Percentiles rank a stretch among this genome's conserved stretches.
Evolutionary conservation across 2,329 filamentous ascomycete species (phyloP).

Genomic region (Biscogniauxia mediterranea): DNA sequence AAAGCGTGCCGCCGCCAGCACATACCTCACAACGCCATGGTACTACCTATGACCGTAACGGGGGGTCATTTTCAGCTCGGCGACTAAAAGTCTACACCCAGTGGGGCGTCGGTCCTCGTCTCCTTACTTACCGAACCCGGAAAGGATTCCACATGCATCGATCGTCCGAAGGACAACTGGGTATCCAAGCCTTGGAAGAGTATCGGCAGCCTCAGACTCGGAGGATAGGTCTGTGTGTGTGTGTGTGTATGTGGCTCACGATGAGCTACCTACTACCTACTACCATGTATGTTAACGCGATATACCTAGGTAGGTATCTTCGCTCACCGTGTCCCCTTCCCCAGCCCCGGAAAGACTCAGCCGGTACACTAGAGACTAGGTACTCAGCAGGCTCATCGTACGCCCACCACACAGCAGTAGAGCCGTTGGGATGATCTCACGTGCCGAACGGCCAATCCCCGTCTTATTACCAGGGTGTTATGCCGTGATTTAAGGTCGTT

Average conservation of each 20-base stretch:
- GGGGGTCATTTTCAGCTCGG: neutral
- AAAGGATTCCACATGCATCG: conserved; percentile 15
- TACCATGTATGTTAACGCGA: neutral
- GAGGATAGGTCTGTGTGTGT: no score
- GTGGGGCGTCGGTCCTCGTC: neutral
- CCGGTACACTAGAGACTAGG: conserved; percentile 2
- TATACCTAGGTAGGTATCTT: neutral
- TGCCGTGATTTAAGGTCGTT: conserved; percentile 10
- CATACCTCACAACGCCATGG: neutral
- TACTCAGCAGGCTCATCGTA: conserved; percentile 4
- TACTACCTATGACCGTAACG: neutral
- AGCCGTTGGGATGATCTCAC: conserved; percentile 24
- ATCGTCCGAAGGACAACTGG: conserved; percentile 1
- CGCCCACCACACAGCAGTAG: conserved; percentile 10
- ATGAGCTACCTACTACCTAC: neutral
- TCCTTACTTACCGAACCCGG: conserved; percentile 18
- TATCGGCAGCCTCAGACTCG: conserved; percentile 8
- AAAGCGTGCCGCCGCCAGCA: neutral
- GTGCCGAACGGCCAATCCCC: conserved; percentile 22
- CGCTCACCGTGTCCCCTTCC: neutral
- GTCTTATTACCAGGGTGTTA: conserved; percentile 22
- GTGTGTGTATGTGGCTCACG: neutral
- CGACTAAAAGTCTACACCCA: neutral
- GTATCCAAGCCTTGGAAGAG: conserved; percentile 8
- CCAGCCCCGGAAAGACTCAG: neutral